Evolutionary conservation across 2,329 filamentous ascomycete genomes (phyloP), one percentile per base, ranked within the genome.

Genomic region (Domatiomyces catenatus): DNA sequence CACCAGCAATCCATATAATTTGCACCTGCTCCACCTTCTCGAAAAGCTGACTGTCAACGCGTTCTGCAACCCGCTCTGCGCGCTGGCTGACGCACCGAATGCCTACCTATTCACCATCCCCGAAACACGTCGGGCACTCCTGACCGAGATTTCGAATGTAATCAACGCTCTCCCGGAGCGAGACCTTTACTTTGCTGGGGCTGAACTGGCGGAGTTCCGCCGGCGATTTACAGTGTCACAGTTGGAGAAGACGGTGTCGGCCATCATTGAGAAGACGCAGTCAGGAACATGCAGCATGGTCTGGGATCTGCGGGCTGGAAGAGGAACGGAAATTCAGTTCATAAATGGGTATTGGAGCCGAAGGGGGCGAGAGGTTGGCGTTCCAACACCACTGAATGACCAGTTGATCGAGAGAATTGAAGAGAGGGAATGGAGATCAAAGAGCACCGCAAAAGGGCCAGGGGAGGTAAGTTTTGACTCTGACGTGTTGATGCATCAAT

Each of bases 1-100:
- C 4, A 32, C 28, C 4, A 12, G 2, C 8, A 8, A 32, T 32
- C 28, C 28, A 32, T 47, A 7, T 18, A 18, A 47, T 15, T 3
- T 28, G 19, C 45, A 47, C 10, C 20, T 59, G 1, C 54, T 54
- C 42, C 49, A 58, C n/a, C 51, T 58, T 26, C 49, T 59, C n/a
- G 51, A 60, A 28, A 57, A 58, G 10, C 49, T 59, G 2, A 50
- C 56, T 17, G 48, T 56, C 5, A 59, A 59, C 20, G 53, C 51
- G 15, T 57, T 58, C 47, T 56, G 48, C 32, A 59, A 60, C 39
- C 53, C 51, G 5, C 22, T 56, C 3, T 58, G 55, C 15, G 56
- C 54, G 0, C 44, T 56, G 1, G 50, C 53, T 20, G 24, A 47
- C 28, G 32, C 54, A 0, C 46, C 42, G 2, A 58, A 59, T 36